phyloP scores from a whole-genome alignment of 1,139 yeast species.

The Williopsis jadinii region DNA sequence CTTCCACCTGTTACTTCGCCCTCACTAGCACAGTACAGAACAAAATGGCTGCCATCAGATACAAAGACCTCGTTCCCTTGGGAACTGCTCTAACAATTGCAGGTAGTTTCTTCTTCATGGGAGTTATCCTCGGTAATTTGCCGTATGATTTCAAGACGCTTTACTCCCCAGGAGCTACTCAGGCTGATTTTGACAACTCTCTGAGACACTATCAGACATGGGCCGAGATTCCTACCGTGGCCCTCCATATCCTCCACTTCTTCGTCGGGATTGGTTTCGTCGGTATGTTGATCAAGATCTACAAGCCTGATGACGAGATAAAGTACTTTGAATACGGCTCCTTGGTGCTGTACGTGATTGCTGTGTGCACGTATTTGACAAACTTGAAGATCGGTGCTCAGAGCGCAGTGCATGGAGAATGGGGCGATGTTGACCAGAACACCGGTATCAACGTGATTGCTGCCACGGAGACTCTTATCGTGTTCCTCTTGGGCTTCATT shows the following conservation, averaged over 20 bases:
- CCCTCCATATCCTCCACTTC: slow-evolving; percentile 56
- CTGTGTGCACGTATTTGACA: slow-evolving; percentile 73
- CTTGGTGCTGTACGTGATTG: slow-evolving; percentile 61
- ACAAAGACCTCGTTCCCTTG: slow-evolving; percentile 43
- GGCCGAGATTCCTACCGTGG: slow-evolving; percentile 54
- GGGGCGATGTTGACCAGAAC: slow-evolving; percentile 89
- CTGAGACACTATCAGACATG: slow-evolving; percentile 68
- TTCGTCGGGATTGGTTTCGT: slow-evolving; percentile 56
- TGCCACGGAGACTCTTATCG: slow-evolving; percentile 77
- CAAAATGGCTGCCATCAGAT: slow-evolving; percentile 21
- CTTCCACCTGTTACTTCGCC: no score
- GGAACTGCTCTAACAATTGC: slow-evolving; percentile 40
- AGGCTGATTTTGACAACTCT: slow-evolving; percentile 51
- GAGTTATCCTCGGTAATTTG: slow-evolving; percentile 69
- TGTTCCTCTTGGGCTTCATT: slow-evolving; percentile 68
- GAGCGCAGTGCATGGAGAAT: slow-evolving; percentile 61
- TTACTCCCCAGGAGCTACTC: slow-evolving; percentile 49
- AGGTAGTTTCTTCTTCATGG: slow-evolving; percentile 65
- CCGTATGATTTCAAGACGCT: slow-evolving; percentile 79
- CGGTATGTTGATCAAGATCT: slow-evolving; percentile 73
- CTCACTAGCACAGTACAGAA: no score
- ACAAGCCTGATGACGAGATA: slow-evolving; percentile 78
- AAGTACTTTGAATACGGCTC: slow-evolving; percentile 88
- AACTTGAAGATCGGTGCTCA: slow-evolving; percentile 78
- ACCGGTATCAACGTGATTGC: slow-evolving; percentile 91